Conservation (phyloP, 2,329 filamentous ascomycete species). For the Apiospora saccharicola region DNA sequence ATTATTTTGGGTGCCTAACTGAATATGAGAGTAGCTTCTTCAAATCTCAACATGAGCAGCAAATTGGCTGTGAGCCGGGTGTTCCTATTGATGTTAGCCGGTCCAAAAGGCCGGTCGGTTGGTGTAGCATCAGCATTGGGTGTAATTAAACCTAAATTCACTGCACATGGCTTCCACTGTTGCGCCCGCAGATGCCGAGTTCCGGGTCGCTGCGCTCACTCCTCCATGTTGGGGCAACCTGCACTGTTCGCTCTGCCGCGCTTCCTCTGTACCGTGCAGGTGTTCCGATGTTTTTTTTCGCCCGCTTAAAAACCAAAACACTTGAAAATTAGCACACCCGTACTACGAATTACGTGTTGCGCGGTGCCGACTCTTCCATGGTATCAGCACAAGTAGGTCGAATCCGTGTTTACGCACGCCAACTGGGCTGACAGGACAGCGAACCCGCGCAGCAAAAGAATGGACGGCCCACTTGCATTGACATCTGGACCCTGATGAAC, state of each 20-base stretch:
- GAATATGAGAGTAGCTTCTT: neutral
- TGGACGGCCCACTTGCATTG: neutral
- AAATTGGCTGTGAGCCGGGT: neutral
- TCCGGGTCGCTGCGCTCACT: neutral
- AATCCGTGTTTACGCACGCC: neutral
- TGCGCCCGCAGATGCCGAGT: conserved; percentile 8
- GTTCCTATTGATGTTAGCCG: neutral
- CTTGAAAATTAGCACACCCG: neutral
- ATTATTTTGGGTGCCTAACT: neutral
- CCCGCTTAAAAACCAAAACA: neutral
- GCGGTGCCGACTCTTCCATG: conserved; percentile 5
- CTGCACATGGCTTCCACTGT: neutral
- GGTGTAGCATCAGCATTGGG: neutral
- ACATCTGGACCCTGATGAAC: neutral
- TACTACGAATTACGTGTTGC: conserved; percentile 1
- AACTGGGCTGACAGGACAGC: neutral
- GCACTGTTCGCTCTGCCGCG: neutral
- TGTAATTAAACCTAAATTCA: conserved; percentile 8
- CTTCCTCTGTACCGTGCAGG: neutral
- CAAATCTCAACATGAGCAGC: neutral
- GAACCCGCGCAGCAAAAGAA: neutral
- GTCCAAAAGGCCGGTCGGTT: neutral
- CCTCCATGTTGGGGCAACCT: neutral
- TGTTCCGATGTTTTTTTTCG: neutral
- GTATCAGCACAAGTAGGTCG: neutral